Conservation (phyloP, 495 filamentous ascomycete species). For the Neurospora sublineolata region DNA sequence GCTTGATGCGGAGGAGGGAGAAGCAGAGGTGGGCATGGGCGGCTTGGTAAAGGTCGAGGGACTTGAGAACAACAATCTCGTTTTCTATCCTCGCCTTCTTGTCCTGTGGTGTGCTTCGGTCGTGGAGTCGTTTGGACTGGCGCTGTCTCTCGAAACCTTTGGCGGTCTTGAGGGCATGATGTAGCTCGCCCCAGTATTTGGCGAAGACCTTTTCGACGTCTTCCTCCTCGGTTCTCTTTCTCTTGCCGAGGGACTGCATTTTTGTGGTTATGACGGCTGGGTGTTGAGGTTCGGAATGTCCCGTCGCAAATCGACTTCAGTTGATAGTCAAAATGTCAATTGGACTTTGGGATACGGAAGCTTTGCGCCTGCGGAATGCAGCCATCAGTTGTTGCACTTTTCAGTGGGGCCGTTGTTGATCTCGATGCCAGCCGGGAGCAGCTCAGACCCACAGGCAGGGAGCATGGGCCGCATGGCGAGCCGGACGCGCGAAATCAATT, state of each 20-base stretch:
- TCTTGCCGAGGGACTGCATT: conserved; percentile 29
- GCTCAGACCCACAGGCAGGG: neutral
- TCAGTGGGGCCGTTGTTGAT: neutral
- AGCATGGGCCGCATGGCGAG: neutral
- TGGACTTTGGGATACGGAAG: neutral
- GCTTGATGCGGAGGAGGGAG: conserved; percentile 60
- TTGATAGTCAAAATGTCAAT: neutral
- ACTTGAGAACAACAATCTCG: conserved; percentile 66
- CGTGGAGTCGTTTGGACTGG: conserved; percentile 61
- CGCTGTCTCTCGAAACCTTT: conserved; percentile 89
- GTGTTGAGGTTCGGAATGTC: neutral
- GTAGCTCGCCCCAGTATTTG: conserved; percentile 48
- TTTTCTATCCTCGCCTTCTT: conserved; percentile 48
- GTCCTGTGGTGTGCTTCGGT: conserved; percentile 42
- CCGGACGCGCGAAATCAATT: neutral
- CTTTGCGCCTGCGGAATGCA: neutral
- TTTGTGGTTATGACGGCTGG: neutral
- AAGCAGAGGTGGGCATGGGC: conserved; percentile 65
- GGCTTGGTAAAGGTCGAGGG: conserved; percentile 51
- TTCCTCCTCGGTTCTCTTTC: conserved; percentile 30
- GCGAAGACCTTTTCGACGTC: conserved; percentile 42
- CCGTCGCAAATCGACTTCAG: neutral
- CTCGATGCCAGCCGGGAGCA: neutral
- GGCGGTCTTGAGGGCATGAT: conserved; percentile 60
- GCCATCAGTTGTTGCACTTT: neutral